phyloP scores from a whole-genome alignment of 306 rosid genomes.

The Macrotyloma uniflorum region DNA sequence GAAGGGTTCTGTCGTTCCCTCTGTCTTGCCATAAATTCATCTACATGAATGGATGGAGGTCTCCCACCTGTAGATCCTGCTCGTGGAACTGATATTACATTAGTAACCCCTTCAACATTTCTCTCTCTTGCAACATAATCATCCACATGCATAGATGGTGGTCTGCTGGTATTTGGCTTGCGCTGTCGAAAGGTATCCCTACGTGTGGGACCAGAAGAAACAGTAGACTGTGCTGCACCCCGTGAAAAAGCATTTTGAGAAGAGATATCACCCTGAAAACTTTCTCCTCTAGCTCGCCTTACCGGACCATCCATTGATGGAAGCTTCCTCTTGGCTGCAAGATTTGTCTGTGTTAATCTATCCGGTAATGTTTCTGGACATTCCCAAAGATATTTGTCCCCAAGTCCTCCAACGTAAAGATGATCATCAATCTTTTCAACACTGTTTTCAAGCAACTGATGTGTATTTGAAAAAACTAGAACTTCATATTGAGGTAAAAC shows the following conservation, averaged over 20 bases:
- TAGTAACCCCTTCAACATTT: conserved; percentile 74
- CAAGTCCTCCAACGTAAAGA: conserved; percentile 63
- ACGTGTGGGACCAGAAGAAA: conserved; percentile 86
- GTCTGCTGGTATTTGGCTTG: conserved; percentile 98
- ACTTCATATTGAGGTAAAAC: conserved; percentile 51
- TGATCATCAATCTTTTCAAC: conserved; percentile 67
- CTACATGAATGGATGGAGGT: conserved; percentile 98
- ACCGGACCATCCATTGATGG: conserved; percentile 68
- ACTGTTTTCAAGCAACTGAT: conserved; percentile 55
- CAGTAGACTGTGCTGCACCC: conserved; percentile 60
- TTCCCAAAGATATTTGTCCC: conserved; percentile 88
- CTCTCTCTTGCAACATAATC: conserved; percentile 98
- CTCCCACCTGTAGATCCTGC: conserved; percentile 93
- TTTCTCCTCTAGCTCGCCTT: conserved; percentile 91
- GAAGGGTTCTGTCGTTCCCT: conserved; percentile 95
- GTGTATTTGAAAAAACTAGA: conserved; percentile 54
- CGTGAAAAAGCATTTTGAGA: conserved; percentile 71
- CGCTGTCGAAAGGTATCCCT: conserved; percentile 97
- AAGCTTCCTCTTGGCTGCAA: conserved; percentile 68
- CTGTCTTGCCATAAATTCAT: conserved; percentile 97
- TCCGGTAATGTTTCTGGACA: conserved; percentile 96
- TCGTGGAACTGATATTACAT: conserved; percentile 82
- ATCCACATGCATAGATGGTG: conserved; percentile 99
- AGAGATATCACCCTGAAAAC: conserved; percentile 62
- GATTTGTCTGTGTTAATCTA: conserved; percentile 63